Evolutionary conservation across 176 grass and related monocot species (phyloP).

Genomic region (Oryza glumipatula): DNA sequence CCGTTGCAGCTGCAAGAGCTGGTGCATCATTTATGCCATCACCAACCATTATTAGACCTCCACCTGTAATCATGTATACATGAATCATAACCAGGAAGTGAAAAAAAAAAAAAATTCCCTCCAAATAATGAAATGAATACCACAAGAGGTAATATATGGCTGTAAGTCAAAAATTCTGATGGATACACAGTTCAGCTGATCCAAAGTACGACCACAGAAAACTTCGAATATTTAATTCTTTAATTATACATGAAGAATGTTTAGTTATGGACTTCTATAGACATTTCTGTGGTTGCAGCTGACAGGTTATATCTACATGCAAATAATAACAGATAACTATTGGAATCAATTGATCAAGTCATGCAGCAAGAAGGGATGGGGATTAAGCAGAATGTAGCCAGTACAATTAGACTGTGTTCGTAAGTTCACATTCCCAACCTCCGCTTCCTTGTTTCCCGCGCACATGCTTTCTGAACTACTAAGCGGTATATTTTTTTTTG

Average conservation of each 20-base stretch:
- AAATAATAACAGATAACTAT: constrained; percentile 1
- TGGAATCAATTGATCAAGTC: not conserved
- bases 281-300: not conserved
- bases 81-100: not conserved
- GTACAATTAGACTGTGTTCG: not conserved
- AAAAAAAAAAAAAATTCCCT: not conserved
- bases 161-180: constrained; percentile 1
- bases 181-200: not conserved
- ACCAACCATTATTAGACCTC: constrained; percentile 98
- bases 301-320: not conserved
- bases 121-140: not conserved
- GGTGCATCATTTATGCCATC: constrained; percentile 99
- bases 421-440: no score
- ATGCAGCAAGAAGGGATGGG: not conserved
- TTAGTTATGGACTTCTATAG: not conserved
- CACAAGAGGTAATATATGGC: constrained; percentile 20
- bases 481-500: no score
- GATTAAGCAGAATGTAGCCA: not conserved
- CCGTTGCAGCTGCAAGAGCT: constrained; percentile 92
- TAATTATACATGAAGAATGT: not conserved
- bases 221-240: constrained; percentile 1
- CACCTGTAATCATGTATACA: constrained; percentile 54
- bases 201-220: not conserved
- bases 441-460: no score
- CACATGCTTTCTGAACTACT: no score